Base-by-base conservation (phyloP, 176 grass and related monocot genomes). In the Tillandsia leiboldiana region DNA sequence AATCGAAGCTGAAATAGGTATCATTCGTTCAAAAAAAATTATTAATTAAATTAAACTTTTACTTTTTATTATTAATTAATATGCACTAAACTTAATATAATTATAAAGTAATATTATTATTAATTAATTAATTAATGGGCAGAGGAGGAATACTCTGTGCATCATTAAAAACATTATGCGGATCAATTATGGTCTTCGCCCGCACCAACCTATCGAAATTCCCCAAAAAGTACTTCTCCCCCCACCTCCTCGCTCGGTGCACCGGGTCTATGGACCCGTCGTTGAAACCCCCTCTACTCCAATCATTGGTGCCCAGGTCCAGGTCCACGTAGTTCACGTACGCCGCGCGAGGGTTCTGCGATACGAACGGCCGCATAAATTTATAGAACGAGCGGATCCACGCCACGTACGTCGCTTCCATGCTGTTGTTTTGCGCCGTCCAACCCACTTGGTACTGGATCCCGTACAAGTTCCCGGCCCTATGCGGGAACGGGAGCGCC, bases 261-360 rank as follows among this genome's bases (percentile, higher is more conserved):
- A 90, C 73, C 1, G 73, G 12, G 2, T 10, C 3, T 0, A 42
- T 28, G 3, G 82, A 66, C 10, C 82, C 74, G 1, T 24, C 67
- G 4, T 20, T 70, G 5, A 42, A 5, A 42, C 33, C 33, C 0
- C 68, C 50, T 0, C 9, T 11, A n/a, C 4, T 65, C 87, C 91
- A 88, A 2, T 57, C 47, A 1, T 81, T 71, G 13, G 63, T 53
- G 9, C 88, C 91, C 9, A 96, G 12, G 8, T 91, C 91, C 1
- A 88, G 69, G 50, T 96, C 88, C 26, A 86, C 0, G 23, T 88
- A 96, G 78, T 96, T 96, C 1, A 88, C 78, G 9, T 86, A 91
- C 15, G 85, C 85, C 2, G 66, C 80, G 0, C 83, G 81, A 0
- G 85, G 83, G 11, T 82, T 48, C 10, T 77, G 74, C 0, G 88